Evolutionary conservation across 2,329 filamentous ascomycete species (phyloP).

Genomic region (Intubia oerlemansii): DNA sequence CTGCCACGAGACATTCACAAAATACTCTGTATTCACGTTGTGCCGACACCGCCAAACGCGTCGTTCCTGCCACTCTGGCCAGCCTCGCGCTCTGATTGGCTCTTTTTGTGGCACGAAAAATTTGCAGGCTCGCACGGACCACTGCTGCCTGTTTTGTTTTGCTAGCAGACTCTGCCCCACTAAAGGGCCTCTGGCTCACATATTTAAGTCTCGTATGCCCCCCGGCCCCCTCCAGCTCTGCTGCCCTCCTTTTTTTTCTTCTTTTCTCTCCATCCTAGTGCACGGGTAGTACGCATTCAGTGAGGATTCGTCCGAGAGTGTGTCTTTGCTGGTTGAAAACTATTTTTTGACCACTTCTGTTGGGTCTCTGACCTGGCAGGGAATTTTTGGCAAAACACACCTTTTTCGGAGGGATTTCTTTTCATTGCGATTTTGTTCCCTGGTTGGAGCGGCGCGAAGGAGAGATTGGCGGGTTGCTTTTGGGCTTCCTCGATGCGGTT

Average conservation of each 20-base stretch:
- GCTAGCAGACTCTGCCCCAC: conserved; percentile 4
- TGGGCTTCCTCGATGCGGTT: no score
- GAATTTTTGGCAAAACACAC: conserved; percentile 59
- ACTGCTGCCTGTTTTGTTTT: conserved; percentile 5
- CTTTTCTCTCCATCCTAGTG: conserved; percentile 37
- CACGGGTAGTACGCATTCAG: conserved; percentile 56
- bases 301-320: conserved; percentile 76
- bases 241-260: conserved; percentile 14
- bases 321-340: conserved; percentile 86
- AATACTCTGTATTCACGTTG: background rate
- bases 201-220: no score
- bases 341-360: conserved; percentile 57
- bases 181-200: no score
- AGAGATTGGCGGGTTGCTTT: no score
- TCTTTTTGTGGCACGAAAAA: no score
- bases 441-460: conserved; percentile 25
- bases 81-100: no score
- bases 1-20: no score
- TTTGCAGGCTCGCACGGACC: conserved; percentile 10
- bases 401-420: conserved; percentile 10
- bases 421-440: conserved; percentile 26
- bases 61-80: no score
- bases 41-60: no score
- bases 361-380: conserved; percentile 46
- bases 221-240: no score